Base-by-base conservation (phyloP, 2,329 filamentous ascomycete genomes). In the Sporothrix inflata region DNA sequence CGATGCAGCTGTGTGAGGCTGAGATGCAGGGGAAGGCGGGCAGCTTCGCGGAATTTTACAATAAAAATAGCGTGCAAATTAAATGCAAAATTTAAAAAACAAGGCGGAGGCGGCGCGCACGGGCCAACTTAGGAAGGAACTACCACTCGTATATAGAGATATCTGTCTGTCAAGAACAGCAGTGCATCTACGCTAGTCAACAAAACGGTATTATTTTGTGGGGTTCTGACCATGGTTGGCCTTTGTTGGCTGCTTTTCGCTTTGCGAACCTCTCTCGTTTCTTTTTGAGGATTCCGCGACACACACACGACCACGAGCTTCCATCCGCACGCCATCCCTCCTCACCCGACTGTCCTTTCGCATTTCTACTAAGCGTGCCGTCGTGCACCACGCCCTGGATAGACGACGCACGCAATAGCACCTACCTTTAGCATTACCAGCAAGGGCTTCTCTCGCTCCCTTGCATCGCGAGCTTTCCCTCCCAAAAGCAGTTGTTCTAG, bases 211-310 rank as follows among this genome's bases (percentile, higher is more conserved):
- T 12, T 12, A 2, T 27, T 63, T 45, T 72, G 47, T 69, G 71
- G 71, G 42, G 42, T 40, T 24, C 55, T 27, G 21, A 42, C 34
- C 34, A 27, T 65, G 60, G 27, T 53, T 57, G 65, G 51, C 21
- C 66, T 72, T 69, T 72, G 71, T 65, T 72, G 71, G 66, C 57
- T 69, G 70, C 53, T 72, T 69, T 72, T 68, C 42, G 47, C 42
- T 69, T 21, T 42, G 45, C 45, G 67, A 63, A 70, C 71, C 57
- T 65, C 66, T 30, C 24, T 38, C 45, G 24, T 11, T 67, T 49
- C 27, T 11, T 67, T 38, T 53, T 14, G 45, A 67, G 45, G 63
- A 49, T 6, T 67, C 45, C 45, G 38, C 65, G 65, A 67, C 65
- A 38, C 53, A 30, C 47, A 38, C 55, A 60, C 55, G 55, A 60